Conservation (phyloP, 352 stramenopile species). For the Globisporangium paddicum region DNA sequence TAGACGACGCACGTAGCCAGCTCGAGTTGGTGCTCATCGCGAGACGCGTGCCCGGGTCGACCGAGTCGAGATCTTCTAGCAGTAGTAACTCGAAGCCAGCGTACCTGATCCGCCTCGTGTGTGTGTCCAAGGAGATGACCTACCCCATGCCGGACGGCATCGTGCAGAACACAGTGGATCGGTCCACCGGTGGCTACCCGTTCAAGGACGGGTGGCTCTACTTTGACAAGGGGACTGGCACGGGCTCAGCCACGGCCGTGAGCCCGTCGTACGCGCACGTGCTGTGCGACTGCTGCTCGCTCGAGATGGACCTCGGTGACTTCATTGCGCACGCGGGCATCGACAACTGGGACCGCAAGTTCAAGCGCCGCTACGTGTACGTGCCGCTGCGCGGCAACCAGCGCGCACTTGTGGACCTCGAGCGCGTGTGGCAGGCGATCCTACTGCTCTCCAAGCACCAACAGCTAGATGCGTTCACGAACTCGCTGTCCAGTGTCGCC, state of each 20-base stretch:
- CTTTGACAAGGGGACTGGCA: neutral
- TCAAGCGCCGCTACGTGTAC: conserved; percentile 7
- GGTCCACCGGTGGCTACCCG: neutral
- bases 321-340: conserved; percentile 3
- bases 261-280: conserved; percentile 3
- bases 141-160: conserved; percentile 2
- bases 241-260: neutral
- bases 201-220: conserved; percentile 15
- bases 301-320: neutral
- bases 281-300: conserved; percentile 9
- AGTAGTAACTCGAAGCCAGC: neutral
- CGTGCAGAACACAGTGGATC: conserved; percentile 7
- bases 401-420: conserved; percentile 5
- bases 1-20: neutral
- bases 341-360: conserved; percentile 3
- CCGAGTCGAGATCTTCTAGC: neutral
- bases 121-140: neutral
- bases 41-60: neutral
- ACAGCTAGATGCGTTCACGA: neutral
- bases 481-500: neutral
- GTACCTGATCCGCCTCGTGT: conserved; percentile 10
- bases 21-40: neutral
- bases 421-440: conserved; percentile 10
- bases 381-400: conserved; percentile 8
- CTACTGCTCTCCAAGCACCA: conserved; percentile 8